phyloP scores from a whole-genome alignment of 495 filamentous ascomycete genomes.

The Tuber umbilicatum region DNA sequence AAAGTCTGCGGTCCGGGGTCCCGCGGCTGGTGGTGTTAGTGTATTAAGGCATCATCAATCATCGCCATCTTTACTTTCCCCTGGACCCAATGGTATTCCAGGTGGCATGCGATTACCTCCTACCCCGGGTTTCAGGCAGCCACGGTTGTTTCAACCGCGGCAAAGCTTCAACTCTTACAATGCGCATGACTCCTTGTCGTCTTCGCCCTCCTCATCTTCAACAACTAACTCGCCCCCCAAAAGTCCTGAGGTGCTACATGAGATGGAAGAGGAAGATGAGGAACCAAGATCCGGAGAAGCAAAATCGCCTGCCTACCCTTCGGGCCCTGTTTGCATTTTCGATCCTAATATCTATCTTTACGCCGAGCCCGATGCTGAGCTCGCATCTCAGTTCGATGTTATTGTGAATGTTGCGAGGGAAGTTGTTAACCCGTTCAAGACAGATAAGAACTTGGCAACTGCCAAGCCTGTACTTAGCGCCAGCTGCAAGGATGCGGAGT shows the following conservation, averaged over 20 bases:
- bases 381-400: conserved; percentile 81
- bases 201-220: conserved; percentile 34
- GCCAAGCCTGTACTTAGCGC: conserved; percentile 39
- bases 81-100: conserved; percentile 53
- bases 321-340: conserved; percentile 87
- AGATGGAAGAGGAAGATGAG: conserved; percentile 63
- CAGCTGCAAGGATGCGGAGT: conserved; percentile 16
- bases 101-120: conserved; percentile 61
- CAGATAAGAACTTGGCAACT: conserved; percentile 41
- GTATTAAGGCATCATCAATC: conserved; percentile 62
- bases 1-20: conserved; percentile 40
- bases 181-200: conserved; percentile 31
- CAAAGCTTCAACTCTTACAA: conserved; percentile 26
- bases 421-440: conserved; percentile 77
- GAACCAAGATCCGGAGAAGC: conserved; percentile 73
- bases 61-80: conserved; percentile 59
- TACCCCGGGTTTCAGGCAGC: conserved; percentile 42
- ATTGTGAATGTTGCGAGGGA: conserved; percentile 94
- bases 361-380: conserved; percentile 77
- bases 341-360: conserved; percentile 89
- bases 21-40: conserved; percentile 37
- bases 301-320: conserved; percentile 83
- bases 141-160: conserved; percentile 34
- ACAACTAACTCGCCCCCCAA: conserved; percentile 39
- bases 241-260: conserved; percentile 38